These are phyloP conservation scores for Magnaporthales sp. DNA, from an alignment of 2,329 filamentous ascomycete genomes.

Conservation along the genomic window DNA sequence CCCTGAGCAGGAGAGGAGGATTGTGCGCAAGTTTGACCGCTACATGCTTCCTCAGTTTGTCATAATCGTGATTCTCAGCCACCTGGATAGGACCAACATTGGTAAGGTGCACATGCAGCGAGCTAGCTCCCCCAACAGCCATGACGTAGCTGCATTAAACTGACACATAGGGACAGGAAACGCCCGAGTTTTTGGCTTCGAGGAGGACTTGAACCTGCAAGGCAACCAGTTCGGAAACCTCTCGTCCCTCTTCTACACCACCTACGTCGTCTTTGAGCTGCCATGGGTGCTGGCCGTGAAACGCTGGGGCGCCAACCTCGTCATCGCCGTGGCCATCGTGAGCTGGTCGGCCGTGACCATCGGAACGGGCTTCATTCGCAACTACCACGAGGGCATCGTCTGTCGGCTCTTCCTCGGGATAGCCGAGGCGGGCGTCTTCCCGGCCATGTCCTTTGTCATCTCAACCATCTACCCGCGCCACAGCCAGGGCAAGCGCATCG, in stretches of 20 bases:
- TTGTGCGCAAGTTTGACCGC: constrained; percentile 11
- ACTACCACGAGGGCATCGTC: constrained; percentile 8
- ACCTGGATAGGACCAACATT: constrained; percentile 10
- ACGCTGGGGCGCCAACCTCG: background rate
- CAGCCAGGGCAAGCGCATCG: constrained; percentile 17
- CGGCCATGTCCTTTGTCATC: constrained; percentile 18
- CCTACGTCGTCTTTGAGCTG: constrained; percentile 7
- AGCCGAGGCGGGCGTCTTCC: constrained; percentile 19
- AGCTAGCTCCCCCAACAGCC: background rate
- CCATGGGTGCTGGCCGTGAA: background rate
- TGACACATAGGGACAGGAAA: constrained; percentile 5
- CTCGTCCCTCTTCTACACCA: constrained; percentile 9
- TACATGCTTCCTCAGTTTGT: constrained; percentile 8
- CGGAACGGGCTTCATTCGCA: constrained; percentile 9
- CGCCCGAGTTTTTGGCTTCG: constrained; percentile 9
- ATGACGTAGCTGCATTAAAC: background rate
- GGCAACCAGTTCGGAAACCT: constrained; percentile 9
- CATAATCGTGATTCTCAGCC: constrained; percentile 8
- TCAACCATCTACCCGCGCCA: constrained; percentile 20
- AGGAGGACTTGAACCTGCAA: constrained; percentile 8
- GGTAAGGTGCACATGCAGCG: background rate
- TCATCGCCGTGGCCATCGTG: constrained; percentile 1
- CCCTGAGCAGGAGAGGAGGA: constrained; percentile 9
- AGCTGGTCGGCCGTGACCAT: constrained; percentile 9
- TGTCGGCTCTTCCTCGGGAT: constrained; percentile 8